Conservation (phyloP, 1,139 yeast genomes). For the Debaryomyces sp. region DNA sequence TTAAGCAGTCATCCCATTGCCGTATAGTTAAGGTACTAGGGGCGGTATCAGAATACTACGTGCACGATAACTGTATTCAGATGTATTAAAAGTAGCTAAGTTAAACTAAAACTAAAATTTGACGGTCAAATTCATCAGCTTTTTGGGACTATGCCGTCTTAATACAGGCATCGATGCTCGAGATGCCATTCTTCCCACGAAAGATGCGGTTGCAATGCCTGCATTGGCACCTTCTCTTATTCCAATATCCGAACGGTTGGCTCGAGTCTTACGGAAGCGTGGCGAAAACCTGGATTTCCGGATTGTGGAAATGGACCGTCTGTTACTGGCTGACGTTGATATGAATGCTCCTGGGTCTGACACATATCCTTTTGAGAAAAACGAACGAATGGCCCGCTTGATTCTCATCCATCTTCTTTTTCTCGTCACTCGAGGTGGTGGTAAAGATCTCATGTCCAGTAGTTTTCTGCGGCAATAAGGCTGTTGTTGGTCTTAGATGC, state of each 20-base stretch:
- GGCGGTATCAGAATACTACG: not conserved
- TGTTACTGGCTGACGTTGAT: slow-evolving; percentile 11
- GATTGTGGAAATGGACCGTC: slow-evolving; percentile 27
- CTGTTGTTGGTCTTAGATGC: not conserved
- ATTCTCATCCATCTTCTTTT: slow-evolving; percentile 41
- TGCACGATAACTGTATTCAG: not conserved
- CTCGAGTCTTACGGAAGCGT: slow-evolving; percentile 20
- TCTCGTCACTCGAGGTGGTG: slow-evolving; percentile 47
- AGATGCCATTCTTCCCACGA: slow-evolving; percentile 27
- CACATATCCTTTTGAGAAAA: slow-evolving; percentile 31
- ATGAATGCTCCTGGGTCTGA: slow-evolving; percentile 34
- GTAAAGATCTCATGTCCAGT: slow-evolving; percentile 38
- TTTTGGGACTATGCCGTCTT: slow-evolving; percentile 14
- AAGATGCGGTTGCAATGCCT: slow-evolving; percentile 28
- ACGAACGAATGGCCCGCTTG: slow-evolving; percentile 30
- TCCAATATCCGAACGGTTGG: slow-evolving; percentile 17
- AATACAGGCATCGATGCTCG: slow-evolving; percentile 27
- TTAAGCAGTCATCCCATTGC: too few species aligned
- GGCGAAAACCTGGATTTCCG: slow-evolving; percentile 26
- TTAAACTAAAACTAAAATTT: slow-evolving; percentile 13
- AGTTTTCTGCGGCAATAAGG: not conserved
- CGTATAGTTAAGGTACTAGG: too few species aligned
- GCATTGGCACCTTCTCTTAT: slow-evolving; percentile 25
- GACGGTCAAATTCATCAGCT: slow-evolving; percentile 20
- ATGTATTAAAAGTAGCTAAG: not conserved